These are phyloP conservation scores for Paraconiothyrium brasiliense DNA, from an alignment of 2,329 filamentous ascomycete species.

Conservation along the genomic window DNA sequence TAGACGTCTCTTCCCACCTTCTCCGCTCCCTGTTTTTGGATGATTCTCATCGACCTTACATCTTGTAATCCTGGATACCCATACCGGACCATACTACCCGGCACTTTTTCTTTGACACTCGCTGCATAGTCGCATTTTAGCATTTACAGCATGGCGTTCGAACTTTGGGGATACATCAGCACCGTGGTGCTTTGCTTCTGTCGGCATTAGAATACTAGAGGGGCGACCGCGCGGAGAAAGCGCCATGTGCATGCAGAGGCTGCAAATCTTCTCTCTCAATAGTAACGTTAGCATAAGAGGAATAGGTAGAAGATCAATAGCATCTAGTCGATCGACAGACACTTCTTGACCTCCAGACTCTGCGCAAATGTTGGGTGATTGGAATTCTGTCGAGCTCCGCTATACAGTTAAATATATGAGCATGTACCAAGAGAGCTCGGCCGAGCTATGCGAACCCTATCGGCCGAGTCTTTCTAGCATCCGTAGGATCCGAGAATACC, in stretches of 20 bases:
- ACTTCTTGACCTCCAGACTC: not conserved
- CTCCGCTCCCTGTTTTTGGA: not conserved
- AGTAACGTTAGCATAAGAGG: not conserved
- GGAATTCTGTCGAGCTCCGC: not conserved
- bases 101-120: conserved; percentile 1
- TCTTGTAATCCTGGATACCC: conserved; percentile 9
- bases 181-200: not conserved
- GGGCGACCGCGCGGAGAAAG: not conserved
- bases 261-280: conserved; percentile 2
- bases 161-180: not conserved
- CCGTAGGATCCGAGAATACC: not conserved
- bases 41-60: not conserved
- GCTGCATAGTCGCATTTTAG: not conserved
- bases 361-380: not conserved
- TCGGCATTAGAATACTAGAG: conserved; percentile 6
- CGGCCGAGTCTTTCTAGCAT: not conserved
- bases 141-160: not conserved
- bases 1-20: conserved; percentile 19
- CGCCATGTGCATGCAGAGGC: not conserved
- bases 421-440: not conserved
- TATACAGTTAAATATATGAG: not conserved
- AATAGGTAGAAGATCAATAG: not conserved
- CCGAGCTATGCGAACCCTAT: not conserved
- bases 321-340: not conserved
- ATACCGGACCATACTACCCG: not conserved